These are phyloP conservation scores for Calonectria pteridis DNA, from an alignment of 2,329 filamentous ascomycete species.

Conservation along the genomic window DNA sequence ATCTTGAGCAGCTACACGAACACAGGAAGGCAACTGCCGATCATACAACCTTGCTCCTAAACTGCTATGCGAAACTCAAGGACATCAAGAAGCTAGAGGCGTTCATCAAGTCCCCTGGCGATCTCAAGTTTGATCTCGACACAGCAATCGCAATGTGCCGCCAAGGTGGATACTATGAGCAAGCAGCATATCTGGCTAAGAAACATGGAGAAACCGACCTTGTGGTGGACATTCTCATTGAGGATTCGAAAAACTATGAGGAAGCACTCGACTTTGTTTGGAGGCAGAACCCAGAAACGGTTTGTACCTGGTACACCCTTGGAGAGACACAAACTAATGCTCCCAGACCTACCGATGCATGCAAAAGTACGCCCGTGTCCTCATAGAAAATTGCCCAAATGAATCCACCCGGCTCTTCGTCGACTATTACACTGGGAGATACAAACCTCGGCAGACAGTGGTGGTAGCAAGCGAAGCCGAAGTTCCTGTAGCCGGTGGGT, in stretches of 20 bases:
- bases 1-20: constrained; percentile 95
- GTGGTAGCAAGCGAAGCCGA: constrained; percentile 51
- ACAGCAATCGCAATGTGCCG: constrained; percentile 98
- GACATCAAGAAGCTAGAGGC: constrained; percentile 96
- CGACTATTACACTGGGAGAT: constrained; percentile 92
- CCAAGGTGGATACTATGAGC: constrained; percentile 96
- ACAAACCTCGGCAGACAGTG: constrained; percentile 77
- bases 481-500: constrained; percentile 56
- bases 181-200: constrained; percentile 93
- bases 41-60: constrained; percentile 92
- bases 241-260: constrained; percentile 90
- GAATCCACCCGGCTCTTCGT: constrained; percentile 91
- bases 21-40: constrained; percentile 93
- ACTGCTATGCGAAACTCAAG: constrained; percentile 98
- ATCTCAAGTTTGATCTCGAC: constrained; percentile 95
- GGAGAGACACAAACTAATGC: constrained; percentile 46
- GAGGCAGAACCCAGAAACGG: constrained; percentile 82
- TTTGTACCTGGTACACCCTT: constrained; percentile 56
- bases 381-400: constrained; percentile 87
- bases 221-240: constrained; percentile 95
- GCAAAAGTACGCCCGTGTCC: constrained; percentile 93
- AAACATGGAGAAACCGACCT: constrained; percentile 95
- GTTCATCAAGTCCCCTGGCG: constrained; percentile 95
- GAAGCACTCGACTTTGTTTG: constrained; percentile 94
- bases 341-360: constrained; percentile 83